These are phyloP conservation scores for Stylosanthes scabra DNA, from an alignment of 331 rosid species.

Conservation along the genomic window DNA sequence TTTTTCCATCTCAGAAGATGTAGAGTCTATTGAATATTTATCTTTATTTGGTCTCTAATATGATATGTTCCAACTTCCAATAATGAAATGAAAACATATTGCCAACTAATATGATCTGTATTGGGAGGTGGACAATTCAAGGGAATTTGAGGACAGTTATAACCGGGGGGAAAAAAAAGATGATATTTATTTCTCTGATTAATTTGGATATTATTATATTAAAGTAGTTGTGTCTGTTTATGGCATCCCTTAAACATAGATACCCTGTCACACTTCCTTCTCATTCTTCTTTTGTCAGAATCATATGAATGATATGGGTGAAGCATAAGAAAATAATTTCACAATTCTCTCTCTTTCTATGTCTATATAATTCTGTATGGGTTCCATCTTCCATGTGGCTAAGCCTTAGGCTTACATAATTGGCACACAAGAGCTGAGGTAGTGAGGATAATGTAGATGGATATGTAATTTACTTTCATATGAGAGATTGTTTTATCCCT, in stretches of 20 bases:
- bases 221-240: constrained; percentile 6
- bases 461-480: constrained; percentile 5
- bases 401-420: too few relatives aligned
- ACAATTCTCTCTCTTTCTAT: too few relatives aligned
- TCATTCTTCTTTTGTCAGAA: too few relatives aligned
- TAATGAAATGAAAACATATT: constrained; percentile 13
- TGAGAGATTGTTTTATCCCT: neutral
- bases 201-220: constrained; percentile 7
- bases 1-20: constrained; percentile 23
- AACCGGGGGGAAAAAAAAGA: neutral
- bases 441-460: too few relatives aligned
- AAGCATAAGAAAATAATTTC: neutral
- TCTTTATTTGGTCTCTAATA: constrained; percentile 18
- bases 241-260: neutral
- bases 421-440: too few relatives aligned
- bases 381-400: too few relatives aligned
- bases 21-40: constrained; percentile 29
- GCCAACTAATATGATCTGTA: neutral
- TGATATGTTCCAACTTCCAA: too few relatives aligned
- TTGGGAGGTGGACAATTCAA: constrained; percentile 32
- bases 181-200: neutral
- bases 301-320: neutral
- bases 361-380: too few relatives aligned
- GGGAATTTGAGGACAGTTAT: constrained; percentile 7
- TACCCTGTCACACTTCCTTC: too few relatives aligned